Percentiles rank a stretch among this genome's conserved stretches.
Conservation (phyloP, 352 stramenopile species). For the Thraustochytrium striatum region DNA sequence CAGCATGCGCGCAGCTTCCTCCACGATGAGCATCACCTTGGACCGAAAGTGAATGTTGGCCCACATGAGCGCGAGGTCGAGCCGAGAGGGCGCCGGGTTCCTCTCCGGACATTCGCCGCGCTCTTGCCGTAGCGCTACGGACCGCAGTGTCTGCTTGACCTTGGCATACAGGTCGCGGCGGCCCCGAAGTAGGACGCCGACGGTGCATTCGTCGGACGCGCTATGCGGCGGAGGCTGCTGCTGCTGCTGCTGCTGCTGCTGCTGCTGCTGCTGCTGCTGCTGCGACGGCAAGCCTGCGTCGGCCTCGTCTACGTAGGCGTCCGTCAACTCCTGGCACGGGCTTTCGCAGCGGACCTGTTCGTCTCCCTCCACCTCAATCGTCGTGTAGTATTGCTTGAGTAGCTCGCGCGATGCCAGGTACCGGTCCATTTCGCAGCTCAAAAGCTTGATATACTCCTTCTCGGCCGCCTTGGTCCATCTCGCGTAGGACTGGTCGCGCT, state of each 20-base stretch:
- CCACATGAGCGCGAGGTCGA: neutral
- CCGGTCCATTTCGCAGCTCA: neutral
- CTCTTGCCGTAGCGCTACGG: neutral
- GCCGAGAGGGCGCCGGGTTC: neutral
- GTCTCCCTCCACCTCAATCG: neutral
- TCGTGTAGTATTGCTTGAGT: neutral
- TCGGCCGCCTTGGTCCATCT: neutral
- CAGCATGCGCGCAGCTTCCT: neutral
- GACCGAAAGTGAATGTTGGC: neutral
- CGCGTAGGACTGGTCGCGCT: neutral
- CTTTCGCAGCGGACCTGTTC: no score
- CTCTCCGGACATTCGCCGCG: neutral
- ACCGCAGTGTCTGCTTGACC: neutral
- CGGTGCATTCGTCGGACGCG: no score
- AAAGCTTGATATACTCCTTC: neutral
- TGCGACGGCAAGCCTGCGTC: no score
- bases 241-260: no score
- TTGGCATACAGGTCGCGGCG: neutral
- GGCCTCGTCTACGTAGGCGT: no score
- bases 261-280: no score
- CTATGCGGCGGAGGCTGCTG: no score
- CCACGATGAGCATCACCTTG: neutral
- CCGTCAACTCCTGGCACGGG: no score
- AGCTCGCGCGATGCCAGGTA: neutral
- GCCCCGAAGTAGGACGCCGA: no score